Evolutionary conservation across 257 asterid genomes (phyloP).

Genomic region (Solanum piurae): DNA sequence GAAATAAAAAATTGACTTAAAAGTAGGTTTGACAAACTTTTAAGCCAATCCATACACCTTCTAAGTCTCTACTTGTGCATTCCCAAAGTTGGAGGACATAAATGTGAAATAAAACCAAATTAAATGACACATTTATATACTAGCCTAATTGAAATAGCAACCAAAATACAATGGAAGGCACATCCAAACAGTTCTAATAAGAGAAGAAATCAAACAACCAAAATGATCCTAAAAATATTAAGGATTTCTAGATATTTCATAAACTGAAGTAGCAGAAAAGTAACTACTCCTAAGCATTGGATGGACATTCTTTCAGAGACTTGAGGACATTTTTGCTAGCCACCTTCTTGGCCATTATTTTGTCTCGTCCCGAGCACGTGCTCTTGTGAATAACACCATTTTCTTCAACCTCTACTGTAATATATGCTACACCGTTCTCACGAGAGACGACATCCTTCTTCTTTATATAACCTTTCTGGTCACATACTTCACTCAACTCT

Average conservation of each 20-base stretch:
- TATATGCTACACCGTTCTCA: conserved; percentile 15
- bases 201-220: background rate
- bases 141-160: background rate
- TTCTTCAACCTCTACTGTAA: conserved; percentile 46
- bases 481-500: conserved; percentile 54
- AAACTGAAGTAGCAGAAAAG: background rate
- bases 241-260: background rate
- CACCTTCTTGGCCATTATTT: conserved; percentile 30
- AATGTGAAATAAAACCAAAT: background rate
- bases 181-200: background rate
- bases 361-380: conserved; percentile 19
- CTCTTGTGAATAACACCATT: conserved; percentile 22
- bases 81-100: background rate
- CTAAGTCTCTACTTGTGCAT: no score
- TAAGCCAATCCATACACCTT: no score
- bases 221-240: background rate
- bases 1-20: no score
- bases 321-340: conserved; percentile 46
- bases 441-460: conserved; percentile 10
- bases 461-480: conserved; percentile 19
- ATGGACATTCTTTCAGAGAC: conserved; percentile 15
- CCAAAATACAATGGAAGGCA: background rate
- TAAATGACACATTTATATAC: background rate
- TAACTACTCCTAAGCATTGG: background rate
- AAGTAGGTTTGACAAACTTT: no score